Base-by-base conservation (phyloP, 441 rosid species). In the Populus hybrid region DNA sequence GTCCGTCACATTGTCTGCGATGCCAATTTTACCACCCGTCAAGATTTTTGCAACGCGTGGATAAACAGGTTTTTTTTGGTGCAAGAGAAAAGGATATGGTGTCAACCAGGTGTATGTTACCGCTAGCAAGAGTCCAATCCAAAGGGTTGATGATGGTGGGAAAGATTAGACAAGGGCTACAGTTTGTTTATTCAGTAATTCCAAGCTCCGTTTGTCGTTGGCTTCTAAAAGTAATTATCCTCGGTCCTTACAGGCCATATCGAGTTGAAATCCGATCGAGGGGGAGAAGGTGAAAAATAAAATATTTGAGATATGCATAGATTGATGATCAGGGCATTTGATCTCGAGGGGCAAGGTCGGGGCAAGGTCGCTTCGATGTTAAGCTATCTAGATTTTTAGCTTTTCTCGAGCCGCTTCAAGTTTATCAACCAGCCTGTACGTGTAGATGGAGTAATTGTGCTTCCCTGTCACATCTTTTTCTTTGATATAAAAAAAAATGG, bases 311-410 rank as follows among this genome's bases (percentile, higher is more conserved):
- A 71, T 26, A 35, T 10, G 9, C 0, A 35, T 5, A 6, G 67
- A 21, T 21, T 0, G 31, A 63, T 21, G 21, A 38, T 73, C 66
- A 38, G 14, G 20, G 11, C 3, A 21, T 4, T 56, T 56, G 26
- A 21, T 61, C 12, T 9, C 26, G 14, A 12, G 40, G 29, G 61
- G 28, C 71, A 42, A 64, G 66, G 8, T 80, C 24, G 40, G 29
- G 61, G 28, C 71, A 42, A 64, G 66, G 8, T 80, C 24, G 74
- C 83, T 80, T 80, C 68, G 75, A 75, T 66, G 11, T 64, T 35
- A 83, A 75, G 83, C 82, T 56, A 83, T 3, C 24, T 14, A 36
- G 23, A 28, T 14, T 71, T 72, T 38, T 45, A 23, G 3, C 64
- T 28, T 21, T 38, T 66, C 33, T 50, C 24, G 3, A 50, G 23